Conservation (phyloP, 2,329 filamentous ascomycete genomes). For the Ascochyta pisi region DNA sequence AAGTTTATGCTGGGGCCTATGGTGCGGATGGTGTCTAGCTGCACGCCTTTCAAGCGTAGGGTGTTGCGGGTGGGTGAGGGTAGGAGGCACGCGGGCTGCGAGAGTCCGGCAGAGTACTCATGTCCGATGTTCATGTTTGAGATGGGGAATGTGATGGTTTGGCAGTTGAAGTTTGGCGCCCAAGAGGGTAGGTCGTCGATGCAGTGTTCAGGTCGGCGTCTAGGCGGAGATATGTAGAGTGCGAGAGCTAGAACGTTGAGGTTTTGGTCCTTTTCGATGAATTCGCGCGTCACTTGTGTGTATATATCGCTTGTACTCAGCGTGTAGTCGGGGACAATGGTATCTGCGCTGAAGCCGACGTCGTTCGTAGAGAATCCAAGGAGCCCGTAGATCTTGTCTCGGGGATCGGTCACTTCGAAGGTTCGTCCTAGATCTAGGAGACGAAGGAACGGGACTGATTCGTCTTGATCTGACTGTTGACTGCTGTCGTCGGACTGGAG, state of each 20-base stretch:
- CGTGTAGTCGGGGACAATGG: conserved; percentile 19
- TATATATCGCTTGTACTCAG: conserved; percentile 17
- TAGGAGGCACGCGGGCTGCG: background rate
- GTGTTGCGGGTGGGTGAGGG: background rate
- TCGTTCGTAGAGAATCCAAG: conserved; percentile 16
- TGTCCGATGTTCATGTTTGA: conserved; percentile 6
- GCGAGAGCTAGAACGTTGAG: conserved; percentile 19
- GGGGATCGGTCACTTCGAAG: conserved; percentile 24
- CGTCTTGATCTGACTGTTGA: background rate
- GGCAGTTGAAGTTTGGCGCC: conserved; percentile 25
- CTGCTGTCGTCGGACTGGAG: background rate
- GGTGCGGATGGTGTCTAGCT: conserved; percentile 9
- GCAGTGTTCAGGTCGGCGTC: background rate
- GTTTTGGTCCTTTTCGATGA: conserved; percentile 10
- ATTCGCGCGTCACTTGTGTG: conserved; percentile 11
- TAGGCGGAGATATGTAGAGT: background rate
- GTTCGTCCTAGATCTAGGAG: conserved; percentile 20
- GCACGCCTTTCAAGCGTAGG: conserved; percentile 11
- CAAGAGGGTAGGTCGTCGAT: conserved; percentile 18
- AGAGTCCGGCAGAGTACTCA: conserved; percentile 4
- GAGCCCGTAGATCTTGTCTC: conserved; percentile 30
- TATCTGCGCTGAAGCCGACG: background rate
- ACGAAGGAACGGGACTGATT: conserved; percentile 17
- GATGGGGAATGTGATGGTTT: conserved; percentile 8
- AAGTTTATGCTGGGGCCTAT: background rate